Conservation (phyloP, 306 rosid genomes). For the Trifolium fragiferum region DNA sequence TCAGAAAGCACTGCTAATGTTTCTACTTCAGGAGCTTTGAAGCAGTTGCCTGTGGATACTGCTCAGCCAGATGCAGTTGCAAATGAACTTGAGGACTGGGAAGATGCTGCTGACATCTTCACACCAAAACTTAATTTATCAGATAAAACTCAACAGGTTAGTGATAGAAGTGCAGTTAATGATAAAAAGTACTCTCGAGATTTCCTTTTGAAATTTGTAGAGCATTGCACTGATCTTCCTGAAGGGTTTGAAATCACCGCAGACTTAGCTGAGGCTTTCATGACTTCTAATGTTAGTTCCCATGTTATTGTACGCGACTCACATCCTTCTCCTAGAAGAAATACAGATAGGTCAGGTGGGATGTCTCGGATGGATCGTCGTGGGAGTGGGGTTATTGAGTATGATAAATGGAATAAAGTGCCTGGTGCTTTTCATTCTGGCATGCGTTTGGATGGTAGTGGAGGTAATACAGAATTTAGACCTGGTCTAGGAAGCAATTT, state of each 20-base stretch:
- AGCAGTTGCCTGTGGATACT: conserved; percentile 51
- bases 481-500: conserved; percentile 68
- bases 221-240: conserved; percentile 64
- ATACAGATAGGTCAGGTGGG: conserved; percentile 59
- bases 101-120: conserved; percentile 88
- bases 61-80: conserved; percentile 41
- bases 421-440: conserved; percentile 48
- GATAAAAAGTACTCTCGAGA: conserved; percentile 81
- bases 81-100: conserved; percentile 78
- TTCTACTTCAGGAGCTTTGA: conserved; percentile 38
- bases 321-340: conserved; percentile 65
- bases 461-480: conserved; percentile 61
- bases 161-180: conserved; percentile 51
- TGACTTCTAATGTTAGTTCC: conserved; percentile 45
- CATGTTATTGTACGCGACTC: conserved; percentile 62
- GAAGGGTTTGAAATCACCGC: conserved; percentile 57
- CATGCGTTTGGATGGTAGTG: conserved; percentile 59
- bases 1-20: conserved; percentile 33
- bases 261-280: conserved; percentile 58
- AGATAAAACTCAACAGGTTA: conserved; percentile 43
- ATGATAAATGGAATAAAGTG: conserved; percentile 73
- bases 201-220: conserved; percentile 75
- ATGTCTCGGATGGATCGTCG: conserved; percentile 71
- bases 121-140: conserved; percentile 66
- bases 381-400: conserved; percentile 65